Evolutionary conservation across 2,329 filamentous ascomycete genomes (phyloP).

Genomic region (Pezicula neosporulosa): DNA sequence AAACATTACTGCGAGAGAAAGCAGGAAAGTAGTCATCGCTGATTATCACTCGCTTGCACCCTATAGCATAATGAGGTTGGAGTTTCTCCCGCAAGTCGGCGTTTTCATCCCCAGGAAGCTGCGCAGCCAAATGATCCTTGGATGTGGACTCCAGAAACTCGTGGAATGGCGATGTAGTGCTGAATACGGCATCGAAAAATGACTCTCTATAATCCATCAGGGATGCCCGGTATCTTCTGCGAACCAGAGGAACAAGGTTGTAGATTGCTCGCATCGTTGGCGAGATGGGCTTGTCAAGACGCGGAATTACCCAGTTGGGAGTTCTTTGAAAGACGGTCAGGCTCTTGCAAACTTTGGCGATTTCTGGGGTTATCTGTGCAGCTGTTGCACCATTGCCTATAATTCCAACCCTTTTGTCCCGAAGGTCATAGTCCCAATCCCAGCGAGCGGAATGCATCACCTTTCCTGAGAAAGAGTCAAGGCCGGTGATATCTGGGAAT

Average conservation of each 20-base stretch:
- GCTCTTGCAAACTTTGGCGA: conserved; percentile 44
- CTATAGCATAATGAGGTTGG: conserved; percentile 48
- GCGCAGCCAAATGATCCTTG: conserved; percentile 39
- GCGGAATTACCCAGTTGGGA: conserved; percentile 56
- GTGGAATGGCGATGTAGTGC: conserved; percentile 8
- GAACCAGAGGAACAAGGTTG: conserved; percentile 44
- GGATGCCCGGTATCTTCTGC: conserved; percentile 44
- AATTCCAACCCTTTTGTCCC: conserved; percentile 52
- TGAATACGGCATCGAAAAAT: conserved; percentile 39
- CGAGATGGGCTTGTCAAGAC: conserved; percentile 44
- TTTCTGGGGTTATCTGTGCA: conserved; percentile 54
- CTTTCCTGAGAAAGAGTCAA: conserved; percentile 42
- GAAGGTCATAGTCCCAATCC: conserved; percentile 55
- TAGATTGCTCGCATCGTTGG: conserved; percentile 11
- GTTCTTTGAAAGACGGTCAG: conserved; percentile 55
- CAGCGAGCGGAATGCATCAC: conserved; percentile 53
- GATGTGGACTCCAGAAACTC: conserved; percentile 29
- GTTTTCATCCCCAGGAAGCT: conserved; percentile 38
- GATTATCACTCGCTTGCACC: conserved; percentile 52
- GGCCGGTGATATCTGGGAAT: conserved; percentile 43
- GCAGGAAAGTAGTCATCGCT: conserved; percentile 53
- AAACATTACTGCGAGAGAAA: conserved; percentile 42
- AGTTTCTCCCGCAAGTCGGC: conserved; percentile 49
- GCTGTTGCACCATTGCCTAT: conserved; percentile 59
- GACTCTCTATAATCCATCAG: conserved; percentile 54